These are phyloP conservation scores for Dalbergia cochinchinensis DNA, from an alignment of 306 rosid genomes.

Conservation along the genomic window DNA sequence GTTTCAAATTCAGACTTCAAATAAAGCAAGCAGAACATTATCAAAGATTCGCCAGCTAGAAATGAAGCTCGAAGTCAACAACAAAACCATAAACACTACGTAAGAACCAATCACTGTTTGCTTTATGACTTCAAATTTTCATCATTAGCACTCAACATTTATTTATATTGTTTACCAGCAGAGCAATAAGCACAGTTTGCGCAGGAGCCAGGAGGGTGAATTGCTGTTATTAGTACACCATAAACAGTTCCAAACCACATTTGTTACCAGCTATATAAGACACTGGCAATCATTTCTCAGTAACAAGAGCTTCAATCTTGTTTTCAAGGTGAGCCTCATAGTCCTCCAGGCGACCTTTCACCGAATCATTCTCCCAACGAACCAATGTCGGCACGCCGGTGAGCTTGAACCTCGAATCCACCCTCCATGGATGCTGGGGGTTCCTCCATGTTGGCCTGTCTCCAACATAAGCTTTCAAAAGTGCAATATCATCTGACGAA, in stretches of 20 bases:
- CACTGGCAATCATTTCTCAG: conserved; percentile 53
- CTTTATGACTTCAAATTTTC: conserved; percentile 20
- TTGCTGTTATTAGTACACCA: conserved; percentile 37
- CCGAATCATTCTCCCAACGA: conserved; percentile 71
- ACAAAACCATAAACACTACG: background rate
- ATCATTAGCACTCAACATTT: conserved; percentile 30
- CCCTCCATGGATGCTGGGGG: conserved; percentile 83
- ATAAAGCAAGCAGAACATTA: conserved; percentile 7
- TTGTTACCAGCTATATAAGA: conserved; percentile 5
- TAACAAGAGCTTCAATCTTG: conserved; percentile 74
- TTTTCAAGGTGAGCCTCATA: conserved; percentile 79
- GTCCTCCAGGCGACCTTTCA: conserved; percentile 86
- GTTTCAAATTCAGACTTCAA: background rate
- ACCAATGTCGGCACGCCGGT: conserved; percentile 83
- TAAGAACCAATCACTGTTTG: background rate
- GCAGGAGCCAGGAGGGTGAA: background rate
- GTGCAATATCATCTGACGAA: conserved; percentile 62
- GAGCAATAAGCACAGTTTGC: background rate
- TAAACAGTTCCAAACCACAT: conserved; percentile 24
- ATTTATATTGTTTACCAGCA: conserved; percentile 32
- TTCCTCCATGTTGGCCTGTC: conserved; percentile 92
- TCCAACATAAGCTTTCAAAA: conserved; percentile 85
- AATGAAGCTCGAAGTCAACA: background rate
- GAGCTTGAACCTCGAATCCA: conserved; percentile 77
- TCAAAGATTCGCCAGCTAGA: conserved; percentile 25